phyloP scores from a whole-genome alignment of 108 stramenopile species.

The Cyclotella kingstonii region DNA sequence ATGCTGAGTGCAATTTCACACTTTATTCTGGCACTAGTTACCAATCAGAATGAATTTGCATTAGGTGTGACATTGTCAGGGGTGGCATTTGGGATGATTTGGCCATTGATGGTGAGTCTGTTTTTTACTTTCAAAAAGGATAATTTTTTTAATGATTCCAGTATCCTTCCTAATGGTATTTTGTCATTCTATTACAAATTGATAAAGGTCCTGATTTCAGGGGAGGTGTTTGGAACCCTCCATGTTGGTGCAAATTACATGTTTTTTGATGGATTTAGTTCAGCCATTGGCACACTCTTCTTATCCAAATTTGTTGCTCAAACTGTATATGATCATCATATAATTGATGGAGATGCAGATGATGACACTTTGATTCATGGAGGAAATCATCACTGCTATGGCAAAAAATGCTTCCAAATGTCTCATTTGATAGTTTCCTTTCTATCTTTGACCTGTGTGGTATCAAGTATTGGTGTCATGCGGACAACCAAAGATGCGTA shows the following conservation, averaged over 20 bases:
- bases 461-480: constrained; percentile 43
- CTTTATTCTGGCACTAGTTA: constrained; percentile 55
- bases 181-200: neutral
- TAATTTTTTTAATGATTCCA: neutral
- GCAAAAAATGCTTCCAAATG: constrained; percentile 57
- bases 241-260: constrained; percentile 85
- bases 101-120: constrained; percentile 75
- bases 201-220: constrained; percentile 46
- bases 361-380: neutral
- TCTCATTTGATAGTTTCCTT: constrained; percentile 55
- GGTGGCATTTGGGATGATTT: constrained; percentile 80
- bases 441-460: constrained; percentile 50
- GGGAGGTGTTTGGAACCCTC: constrained; percentile 68
- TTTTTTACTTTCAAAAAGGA: neutral
- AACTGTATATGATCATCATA: constrained; percentile 71
- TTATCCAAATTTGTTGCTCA: constrained; percentile 79
- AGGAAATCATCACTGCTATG: constrained; percentile 49
- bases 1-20: constrained; percentile 60
- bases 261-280: constrained; percentile 80
- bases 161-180: neutral
- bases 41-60: constrained; percentile 58
- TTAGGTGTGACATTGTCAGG: constrained; percentile 72
- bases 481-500: constrained; percentile 36
- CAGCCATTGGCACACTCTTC: constrained; percentile 79
- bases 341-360: constrained; percentile 28